Base-by-base conservation (phyloP, 805 yeast genomes). In the Pichia cabralensis region DNA sequence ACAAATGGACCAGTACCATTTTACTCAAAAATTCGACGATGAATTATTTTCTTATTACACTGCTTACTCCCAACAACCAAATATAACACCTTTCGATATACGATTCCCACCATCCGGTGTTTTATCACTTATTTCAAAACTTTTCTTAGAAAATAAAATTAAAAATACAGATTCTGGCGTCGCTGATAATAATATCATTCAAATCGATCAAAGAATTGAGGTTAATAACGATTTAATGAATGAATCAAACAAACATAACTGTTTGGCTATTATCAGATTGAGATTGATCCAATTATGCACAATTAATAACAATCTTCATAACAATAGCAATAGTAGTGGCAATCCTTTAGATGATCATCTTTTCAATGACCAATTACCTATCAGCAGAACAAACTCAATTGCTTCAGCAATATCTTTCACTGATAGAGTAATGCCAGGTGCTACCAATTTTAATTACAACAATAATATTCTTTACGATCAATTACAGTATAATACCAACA, bases 71-170 rank as follows among this genome's bases (percentile, higher is more conserved):
- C 62, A 62, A 31, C 73, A 68, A 45, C 85, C 86, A 6, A 69
- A 73, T 22, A 61, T 67, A 7, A 78, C 88, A 0, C 88, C 88
- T 0, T 79, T 79, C 48, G 76, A 76, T 42, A 68, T 71, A 13
- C 51, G 62, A 27, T 69, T 69, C 46, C 86, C 85, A 7, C 85
- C 86, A 0, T 65, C 77, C 1, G 85, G 85, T 1, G 65, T 79
- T 4, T 62, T 76, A 15, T 73, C 74, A 27, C 64, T 65, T 34
- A 77, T 76, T 0, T 70, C 82, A 6, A 75, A 74, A 45, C 64
- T 70, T 28, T 67, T 79, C 19, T 55, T 32, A n/a, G 40, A 37
- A 29, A 32, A 72, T 21, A 24, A 24, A 24, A 20, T 7, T 20
- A 20, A 20, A 7, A 20, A 20, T 20, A 20, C 6, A 7, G 9